Percentiles rank a stretch among this genome's conserved stretches.
Conservation (phyloP, 805 yeast species). For the Candida oleophila region DNA sequence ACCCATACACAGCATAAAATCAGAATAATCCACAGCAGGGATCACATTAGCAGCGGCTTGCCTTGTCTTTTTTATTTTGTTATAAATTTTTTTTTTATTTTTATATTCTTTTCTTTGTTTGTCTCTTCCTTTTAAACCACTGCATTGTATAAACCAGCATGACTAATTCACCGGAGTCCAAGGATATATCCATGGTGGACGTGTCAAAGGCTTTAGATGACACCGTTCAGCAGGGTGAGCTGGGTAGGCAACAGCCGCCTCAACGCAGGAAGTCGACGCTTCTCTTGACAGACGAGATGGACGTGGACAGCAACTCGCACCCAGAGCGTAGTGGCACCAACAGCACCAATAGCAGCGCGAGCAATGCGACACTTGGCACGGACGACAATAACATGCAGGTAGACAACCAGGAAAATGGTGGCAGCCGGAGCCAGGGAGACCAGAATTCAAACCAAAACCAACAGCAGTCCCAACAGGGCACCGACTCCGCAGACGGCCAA, state of each 20-base stretch:
- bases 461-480: constrained; percentile 9
- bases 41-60: too few species aligned
- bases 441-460: constrained; percentile 8
- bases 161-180: constrained; percentile 10
- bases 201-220: constrained; percentile 24
- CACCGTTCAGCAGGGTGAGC: not conserved
- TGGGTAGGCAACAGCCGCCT: not conserved
- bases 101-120: not conserved
- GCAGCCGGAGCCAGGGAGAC: constrained; percentile 8
- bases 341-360: not conserved
- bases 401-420: constrained; percentile 12
- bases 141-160: not conserved
- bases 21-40: too few species aligned
- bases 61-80: not conserved
- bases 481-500: constrained; percentile 7
- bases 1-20: too few species aligned
- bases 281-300: constrained; percentile 67
- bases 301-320: constrained; percentile 47
- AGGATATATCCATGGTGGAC: constrained; percentile 45
- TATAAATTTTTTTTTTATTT: not conserved
- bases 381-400: constrained; percentile 15
- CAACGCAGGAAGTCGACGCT: constrained; percentile 66
- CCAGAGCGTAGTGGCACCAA: constrained; percentile 24
- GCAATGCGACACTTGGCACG: not conserved
- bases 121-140: not conserved